Conservation (phyloP, 106 monocot species). For the Dioscorea alata region DNA sequence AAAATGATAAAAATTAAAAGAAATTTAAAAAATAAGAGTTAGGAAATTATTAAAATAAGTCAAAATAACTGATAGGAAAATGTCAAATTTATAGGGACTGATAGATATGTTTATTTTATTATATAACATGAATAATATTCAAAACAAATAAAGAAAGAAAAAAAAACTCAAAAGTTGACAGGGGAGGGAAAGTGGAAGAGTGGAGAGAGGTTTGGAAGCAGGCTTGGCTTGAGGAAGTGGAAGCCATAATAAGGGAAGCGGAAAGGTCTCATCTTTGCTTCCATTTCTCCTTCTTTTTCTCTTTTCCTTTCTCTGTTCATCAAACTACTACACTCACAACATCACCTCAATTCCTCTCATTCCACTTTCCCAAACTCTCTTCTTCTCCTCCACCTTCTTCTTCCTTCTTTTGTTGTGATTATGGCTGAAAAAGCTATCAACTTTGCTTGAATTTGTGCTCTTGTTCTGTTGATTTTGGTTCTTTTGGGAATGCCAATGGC, state of each 20-base stretch:
- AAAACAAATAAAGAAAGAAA: no score
- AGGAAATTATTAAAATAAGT: no score
- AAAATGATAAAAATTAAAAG: no score
- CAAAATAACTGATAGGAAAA: no score
- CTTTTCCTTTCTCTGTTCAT: neutral
- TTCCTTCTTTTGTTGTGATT: neutral
- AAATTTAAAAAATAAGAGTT: no score
- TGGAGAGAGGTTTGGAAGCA: neutral
- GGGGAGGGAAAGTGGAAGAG: no score
- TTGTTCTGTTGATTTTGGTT: neutral
- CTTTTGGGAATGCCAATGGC: neutral
- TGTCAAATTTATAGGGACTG: no score
- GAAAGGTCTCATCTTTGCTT: neutral
- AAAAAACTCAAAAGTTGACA: no score
- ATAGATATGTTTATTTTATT: no score
- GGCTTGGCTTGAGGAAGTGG: neutral
- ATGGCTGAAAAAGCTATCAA: neutral
- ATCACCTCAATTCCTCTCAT: neutral
- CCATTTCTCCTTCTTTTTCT: neutral
- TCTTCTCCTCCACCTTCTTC: neutral
- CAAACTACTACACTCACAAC: no score
- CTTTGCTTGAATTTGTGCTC: neutral
- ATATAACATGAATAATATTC: no score
- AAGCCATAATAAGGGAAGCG: neutral
- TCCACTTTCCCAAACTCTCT: neutral